phyloP scores from a whole-genome alignment of 306 rosid genomes.

The Glycine tomentella region DNA sequence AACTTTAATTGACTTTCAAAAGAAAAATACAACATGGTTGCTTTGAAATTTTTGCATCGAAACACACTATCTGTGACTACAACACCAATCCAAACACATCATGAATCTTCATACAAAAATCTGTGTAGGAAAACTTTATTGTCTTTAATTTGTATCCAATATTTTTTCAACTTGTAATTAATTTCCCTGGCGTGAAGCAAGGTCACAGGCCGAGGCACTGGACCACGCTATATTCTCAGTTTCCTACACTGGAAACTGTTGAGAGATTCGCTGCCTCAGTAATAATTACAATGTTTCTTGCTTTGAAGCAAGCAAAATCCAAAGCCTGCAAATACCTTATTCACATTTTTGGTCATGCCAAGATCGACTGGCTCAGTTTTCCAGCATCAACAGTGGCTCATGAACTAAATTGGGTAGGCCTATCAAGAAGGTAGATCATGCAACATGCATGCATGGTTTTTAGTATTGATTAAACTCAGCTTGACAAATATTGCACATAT shows the following conservation, averaged over 20 bases:
- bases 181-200: constrained; percentile 31
- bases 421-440: not conserved
- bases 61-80: no score
- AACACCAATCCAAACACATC: no score
- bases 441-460: not conserved
- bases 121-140: not conserved
- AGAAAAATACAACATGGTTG: no score
- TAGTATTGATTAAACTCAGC: not conserved
- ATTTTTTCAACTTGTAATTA: not conserved
- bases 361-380: constrained; percentile 21
- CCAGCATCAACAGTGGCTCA: constrained; percentile 16
- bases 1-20: no score
- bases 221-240: constrained; percentile 36
- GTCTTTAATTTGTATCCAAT: not conserved
- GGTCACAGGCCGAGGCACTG: not conserved
- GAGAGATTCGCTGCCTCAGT: constrained; percentile 33
- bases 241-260: constrained; percentile 1
- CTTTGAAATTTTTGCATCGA: no score
- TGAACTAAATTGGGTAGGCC: constrained; percentile 19
- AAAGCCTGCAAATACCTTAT: constrained; percentile 22
- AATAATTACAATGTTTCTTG: constrained; percentile 31
- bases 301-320: constrained; percentile 22
- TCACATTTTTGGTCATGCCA: constrained; percentile 23
- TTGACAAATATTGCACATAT: not conserved
- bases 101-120: not conserved